phyloP scores from a whole-genome alignment of 139 green algal genomes.

The Tetradesmus obliquus region DNA sequence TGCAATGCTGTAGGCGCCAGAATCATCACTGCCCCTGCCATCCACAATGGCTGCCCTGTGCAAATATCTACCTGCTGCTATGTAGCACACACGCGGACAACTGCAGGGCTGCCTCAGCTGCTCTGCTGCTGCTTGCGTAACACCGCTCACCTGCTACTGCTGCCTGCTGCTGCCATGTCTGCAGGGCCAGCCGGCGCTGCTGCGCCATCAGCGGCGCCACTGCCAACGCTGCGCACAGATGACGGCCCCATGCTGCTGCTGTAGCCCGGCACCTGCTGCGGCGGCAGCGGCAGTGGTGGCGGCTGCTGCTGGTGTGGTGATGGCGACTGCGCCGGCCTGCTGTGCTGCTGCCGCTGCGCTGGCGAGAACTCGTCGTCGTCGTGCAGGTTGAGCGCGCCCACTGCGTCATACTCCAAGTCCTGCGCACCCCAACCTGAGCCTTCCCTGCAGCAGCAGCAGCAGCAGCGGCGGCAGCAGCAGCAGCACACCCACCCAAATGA shows the following conservation, averaged over 20 bases:
- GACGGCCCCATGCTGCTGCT: background rate
- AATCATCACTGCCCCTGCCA: background rate
- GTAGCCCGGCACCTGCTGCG: constrained; percentile 1
- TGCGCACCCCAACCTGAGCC: constrained; percentile 19
- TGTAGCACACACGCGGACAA: background rate
- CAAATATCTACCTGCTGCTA: background rate
- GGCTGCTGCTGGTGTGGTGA: constrained; percentile 27
- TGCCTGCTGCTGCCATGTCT: background rate
- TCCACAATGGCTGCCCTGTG: background rate
- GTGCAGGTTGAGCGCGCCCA: constrained; percentile 41
- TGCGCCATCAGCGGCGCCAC: background rate
- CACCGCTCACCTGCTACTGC: background rate
- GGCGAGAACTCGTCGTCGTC: constrained; percentile 41
- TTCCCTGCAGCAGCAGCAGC: constrained; percentile 11
- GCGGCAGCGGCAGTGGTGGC: background rate
- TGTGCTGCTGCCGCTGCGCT: background rate
- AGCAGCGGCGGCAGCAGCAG: background rate
- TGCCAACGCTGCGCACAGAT: background rate
- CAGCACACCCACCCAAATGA: background rate
- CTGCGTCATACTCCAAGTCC: constrained; percentile 44
- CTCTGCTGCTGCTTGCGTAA: background rate
- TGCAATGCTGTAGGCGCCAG: background rate
- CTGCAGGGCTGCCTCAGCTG: background rate
- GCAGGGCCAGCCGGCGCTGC: background rate
- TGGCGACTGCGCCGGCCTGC: constrained; percentile 4